Base-by-base conservation (phyloP, 345 rosid genomes). In the Corchorus capsularis region DNA sequence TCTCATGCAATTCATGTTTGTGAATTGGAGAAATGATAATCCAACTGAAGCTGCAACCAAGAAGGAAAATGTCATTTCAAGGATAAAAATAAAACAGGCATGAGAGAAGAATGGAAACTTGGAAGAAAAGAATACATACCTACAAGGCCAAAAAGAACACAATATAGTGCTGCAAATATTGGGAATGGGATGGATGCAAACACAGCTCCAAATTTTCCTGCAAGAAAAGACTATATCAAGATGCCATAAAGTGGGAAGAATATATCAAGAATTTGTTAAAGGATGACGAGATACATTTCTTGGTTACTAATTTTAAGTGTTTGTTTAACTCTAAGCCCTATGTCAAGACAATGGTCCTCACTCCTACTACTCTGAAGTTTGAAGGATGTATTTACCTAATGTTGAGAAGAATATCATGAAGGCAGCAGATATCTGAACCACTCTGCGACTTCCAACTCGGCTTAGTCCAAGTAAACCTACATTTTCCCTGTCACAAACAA, bases 181-280 rank as follows among this genome's bases (percentile, higher is more conserved):
- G 98, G 90, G 79, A 92, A 85, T 13, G 99, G 99, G 83, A 96
- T 92, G 2, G 99, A 96, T 49, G 98, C 99, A 77, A 96, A 96
- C 12, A 96, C 92, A 19, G 99, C 98, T 53, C 98, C 99, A 46
- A 96, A 93, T 83, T 96, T 96, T 66, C 99, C 99, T 96, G 90
- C 27, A 60, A 64, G 63, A 32, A 69, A 45, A 6, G 50, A 68
- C 7, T 27, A 27, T 27, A 27, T 14, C 19, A 61, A 32, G 27
- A 17, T 54, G 19, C 54, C 60, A 12, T 15, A 71, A 35, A 35
- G 5, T 11, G 5, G 54, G 19, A 15, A 69, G 59, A 50, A 1
- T 2, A 49, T 50, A 53, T 9, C 4, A 45, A 17, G 14, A 8
- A 39, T 37, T 8, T 39, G 68, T 39, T 55, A 5, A 49, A 8